Evolutionary conservation across 192 early-diverging fungal genomes (phyloP).

Genomic region (Coemansia asiatica): DNA sequence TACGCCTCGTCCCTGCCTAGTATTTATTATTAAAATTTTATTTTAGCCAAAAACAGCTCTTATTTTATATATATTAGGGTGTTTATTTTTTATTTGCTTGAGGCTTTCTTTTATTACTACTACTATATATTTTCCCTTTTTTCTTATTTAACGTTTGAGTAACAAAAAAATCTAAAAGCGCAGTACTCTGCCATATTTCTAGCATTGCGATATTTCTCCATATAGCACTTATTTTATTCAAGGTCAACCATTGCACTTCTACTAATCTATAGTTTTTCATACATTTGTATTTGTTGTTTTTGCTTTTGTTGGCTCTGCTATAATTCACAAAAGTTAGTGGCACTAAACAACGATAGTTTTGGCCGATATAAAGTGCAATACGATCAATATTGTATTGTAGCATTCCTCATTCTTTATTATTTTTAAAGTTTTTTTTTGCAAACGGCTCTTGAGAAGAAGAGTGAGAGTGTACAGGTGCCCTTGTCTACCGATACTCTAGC

Average conservation of each 20-base stretch:
- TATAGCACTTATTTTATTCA: neutral
- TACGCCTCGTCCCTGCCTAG: neutral
- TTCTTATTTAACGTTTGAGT: neutral
- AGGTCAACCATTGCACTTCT: neutral
- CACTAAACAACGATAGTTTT: too few relatives aligned
- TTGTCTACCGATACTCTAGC: neutral
- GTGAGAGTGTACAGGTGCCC: neutral
- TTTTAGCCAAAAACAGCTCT: neutral
- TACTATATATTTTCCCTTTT: neutral
- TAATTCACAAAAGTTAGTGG: too few relatives aligned
- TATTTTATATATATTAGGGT: neutral
- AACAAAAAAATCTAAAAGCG: neutral
- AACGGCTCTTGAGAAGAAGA: neutral
- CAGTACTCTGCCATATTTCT: neutral
- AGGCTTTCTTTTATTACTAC: conserved; percentile 4
- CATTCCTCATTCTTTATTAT: neutral
- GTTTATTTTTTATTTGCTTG: conserved; percentile 1
- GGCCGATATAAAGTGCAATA: neutral
- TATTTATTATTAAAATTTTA: neutral
- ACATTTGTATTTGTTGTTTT: too few relatives aligned
- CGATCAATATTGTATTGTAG: neutral
- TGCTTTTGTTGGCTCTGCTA: too few relatives aligned
- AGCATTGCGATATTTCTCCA: neutral
- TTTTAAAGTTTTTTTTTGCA: neutral
- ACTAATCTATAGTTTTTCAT: too few relatives aligned